Conservation (phyloP, 176 grass and related monocot genomes). For the Zea mays region DNA sequence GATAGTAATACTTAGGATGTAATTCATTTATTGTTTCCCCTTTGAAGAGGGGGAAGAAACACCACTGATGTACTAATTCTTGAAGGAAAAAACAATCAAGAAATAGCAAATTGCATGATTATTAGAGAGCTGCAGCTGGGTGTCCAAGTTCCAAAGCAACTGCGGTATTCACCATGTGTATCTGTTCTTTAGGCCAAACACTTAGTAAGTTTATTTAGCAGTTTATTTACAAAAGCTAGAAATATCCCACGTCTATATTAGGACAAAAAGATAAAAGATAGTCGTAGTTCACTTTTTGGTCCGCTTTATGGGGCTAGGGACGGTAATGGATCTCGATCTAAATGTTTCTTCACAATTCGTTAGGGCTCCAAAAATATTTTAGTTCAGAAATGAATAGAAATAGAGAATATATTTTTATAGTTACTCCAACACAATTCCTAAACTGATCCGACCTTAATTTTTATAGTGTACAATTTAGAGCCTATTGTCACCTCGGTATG, state of each 20-base stretch:
- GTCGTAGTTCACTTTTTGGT: not conserved
- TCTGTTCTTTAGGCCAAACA: not conserved
- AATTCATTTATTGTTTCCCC: conserved; percentile 45
- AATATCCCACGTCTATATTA: not conserved
- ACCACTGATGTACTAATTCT: conserved; percentile 42
- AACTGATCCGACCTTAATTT: too few relatives aligned
- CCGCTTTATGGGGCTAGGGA: not conserved
- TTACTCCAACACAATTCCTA: too few relatives aligned
- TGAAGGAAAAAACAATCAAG: conserved; percentile 13
- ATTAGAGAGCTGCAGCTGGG: not conserved
- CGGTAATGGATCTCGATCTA: too few relatives aligned
- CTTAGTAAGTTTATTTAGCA: not conserved
- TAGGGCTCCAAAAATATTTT: too few relatives aligned
- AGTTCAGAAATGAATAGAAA: too few relatives aligned
- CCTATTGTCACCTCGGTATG: not conserved
- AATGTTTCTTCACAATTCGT: too few relatives aligned
- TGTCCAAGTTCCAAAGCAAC: not conserved
- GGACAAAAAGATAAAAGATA: not conserved
- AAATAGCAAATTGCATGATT: not conserved
- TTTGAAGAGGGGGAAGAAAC: conserved; percentile 26
- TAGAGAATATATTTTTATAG: too few relatives aligned
- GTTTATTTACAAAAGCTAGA: not conserved
- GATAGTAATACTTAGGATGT: conserved; percentile 21
- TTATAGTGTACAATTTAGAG: too few relatives aligned
- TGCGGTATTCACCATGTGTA: not conserved